A percentile compares a stretch with the other conserved stretches of the same genome.
Conservation (phyloP, 192 early-diverging fungal genomes). For the Umbelopsis sp. region DNA sequence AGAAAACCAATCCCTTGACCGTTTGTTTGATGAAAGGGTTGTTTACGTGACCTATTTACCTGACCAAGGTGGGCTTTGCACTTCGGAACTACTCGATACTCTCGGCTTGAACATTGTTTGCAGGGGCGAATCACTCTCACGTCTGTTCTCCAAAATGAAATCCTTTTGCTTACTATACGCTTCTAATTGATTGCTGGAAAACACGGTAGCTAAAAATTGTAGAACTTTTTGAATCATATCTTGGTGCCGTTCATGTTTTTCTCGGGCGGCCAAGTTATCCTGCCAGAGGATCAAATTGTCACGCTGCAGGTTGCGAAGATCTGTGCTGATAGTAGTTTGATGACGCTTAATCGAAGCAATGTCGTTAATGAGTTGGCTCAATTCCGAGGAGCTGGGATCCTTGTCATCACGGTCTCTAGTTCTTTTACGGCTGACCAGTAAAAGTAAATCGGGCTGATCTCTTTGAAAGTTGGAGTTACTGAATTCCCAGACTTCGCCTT, state of each 20-base stretch:
- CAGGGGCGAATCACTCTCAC: not conserved
- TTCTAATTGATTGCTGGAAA: constrained; percentile 53
- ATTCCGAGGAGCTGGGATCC: constrained; percentile 38
- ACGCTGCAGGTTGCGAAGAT: constrained; percentile 83
- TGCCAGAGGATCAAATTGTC: constrained; percentile 92
- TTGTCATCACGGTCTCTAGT: constrained; percentile 44
- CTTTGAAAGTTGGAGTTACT: constrained; percentile 88
- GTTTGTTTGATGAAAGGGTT: not conserved
- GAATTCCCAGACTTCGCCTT: constrained; percentile 91
- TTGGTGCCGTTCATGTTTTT: constrained; percentile 85
- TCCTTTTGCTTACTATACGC: constrained; percentile 26
- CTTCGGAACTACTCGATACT: not conserved
- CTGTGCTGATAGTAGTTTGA: constrained; percentile 84
- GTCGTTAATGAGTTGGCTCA: constrained; percentile 66
- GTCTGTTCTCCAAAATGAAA: constrained; percentile 19
- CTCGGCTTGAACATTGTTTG: not conserved
- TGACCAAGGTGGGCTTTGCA: not conserved
- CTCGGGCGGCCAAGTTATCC: constrained; percentile 72
- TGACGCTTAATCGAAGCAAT: constrained; percentile 89
- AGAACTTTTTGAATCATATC: constrained; percentile 93
- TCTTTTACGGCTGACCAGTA: constrained; percentile 85
- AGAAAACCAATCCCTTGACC: not conserved
- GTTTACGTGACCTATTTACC: constrained; percentile 11
- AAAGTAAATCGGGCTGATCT: constrained; percentile 86
- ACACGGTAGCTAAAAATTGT: constrained; percentile 87